Evolutionary conservation across 176 grass and related monocot species (phyloP), one percentile per base, ranked within the genome.

Genomic region (Eragrostis curvula): DNA sequence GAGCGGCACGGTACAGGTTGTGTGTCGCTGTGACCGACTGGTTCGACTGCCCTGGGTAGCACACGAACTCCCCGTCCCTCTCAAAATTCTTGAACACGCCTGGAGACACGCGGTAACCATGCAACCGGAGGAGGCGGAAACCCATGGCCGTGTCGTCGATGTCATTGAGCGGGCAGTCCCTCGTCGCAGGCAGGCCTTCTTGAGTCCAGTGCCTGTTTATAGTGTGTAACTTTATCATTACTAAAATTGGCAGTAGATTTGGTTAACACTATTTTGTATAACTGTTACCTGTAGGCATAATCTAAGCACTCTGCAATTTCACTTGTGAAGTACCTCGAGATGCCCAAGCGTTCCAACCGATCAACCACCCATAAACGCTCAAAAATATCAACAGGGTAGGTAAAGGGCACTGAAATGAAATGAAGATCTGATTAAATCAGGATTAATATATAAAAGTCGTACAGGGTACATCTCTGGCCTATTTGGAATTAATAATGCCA

Each of bases 71-170:
- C 0, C 76, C 85, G 3, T 85, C 81, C 6, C 71, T 82, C 68
- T 80, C 83, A 10, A 91, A 91, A 36, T 76, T 68, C 52, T 87
- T 82, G 10, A 91, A 62, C 0, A 78, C 68, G 72, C 80, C 80
- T 81, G 61, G 56, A 64, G 85, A 88, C 5, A 91, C 70, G 46
- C 41, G 24, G 66, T 88, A 88, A 7, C 89, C 89, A 48, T 85
- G 65, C 47, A 81, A 46, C n/a, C 89, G 78, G 20, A 88, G 23
- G 5, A 91, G 64, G 13, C 89, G 89, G 8, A 91, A 82, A 7
- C 70, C 85, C 89, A 91, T 91, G 71, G 70, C 79, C 1, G 85
- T 91, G 43, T 85, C 85, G 27, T 91, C 89, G 3, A 91, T 43
- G 45, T 91, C 85, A 0, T 57, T 61, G 4, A 90, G 3, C 2